phyloP scores from a whole-genome alignment of 129 eudicot species.

The Centaurea solstitialis region DNA sequence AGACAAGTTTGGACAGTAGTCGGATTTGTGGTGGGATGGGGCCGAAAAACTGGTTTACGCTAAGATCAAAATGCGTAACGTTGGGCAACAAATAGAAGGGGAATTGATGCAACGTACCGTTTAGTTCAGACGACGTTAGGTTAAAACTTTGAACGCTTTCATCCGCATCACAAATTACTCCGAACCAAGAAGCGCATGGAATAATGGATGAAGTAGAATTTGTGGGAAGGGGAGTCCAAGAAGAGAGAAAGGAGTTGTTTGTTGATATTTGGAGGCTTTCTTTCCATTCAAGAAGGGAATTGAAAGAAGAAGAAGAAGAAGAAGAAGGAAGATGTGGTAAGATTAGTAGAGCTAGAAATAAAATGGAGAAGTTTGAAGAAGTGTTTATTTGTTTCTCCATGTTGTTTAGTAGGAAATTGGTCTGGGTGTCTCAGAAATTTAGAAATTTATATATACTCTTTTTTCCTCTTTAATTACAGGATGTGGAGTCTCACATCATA shows the following conservation, averaged over 20 bases:
- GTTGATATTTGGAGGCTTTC: slow-evolving; percentile 15
- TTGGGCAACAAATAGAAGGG: slow-evolving; percentile 3
- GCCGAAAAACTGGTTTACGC: not conserved
- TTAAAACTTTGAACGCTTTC: slow-evolving; percentile 26
- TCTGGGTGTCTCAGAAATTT: not conserved
- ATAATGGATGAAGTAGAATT: slow-evolving; percentile 8
- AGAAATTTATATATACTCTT: no score
- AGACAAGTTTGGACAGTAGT: slow-evolving; percentile 18
- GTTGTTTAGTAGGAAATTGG: not conserved
- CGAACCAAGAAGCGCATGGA: slow-evolving; percentile 32
- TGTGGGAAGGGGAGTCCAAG: slow-evolving; percentile 12
- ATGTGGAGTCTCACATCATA: no score
- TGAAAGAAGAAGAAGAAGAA: slow-evolving; percentile 6
- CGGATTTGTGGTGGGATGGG: slow-evolving; percentile 32
- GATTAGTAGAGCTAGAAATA: slow-evolving; percentile 9
- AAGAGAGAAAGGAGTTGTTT: not conserved
- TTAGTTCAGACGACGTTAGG: slow-evolving; percentile 21
- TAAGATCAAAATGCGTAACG: slow-evolving; percentile 12
- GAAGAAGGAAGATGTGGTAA: not conserved
- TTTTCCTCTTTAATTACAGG: no score
- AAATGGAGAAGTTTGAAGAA: not conserved
- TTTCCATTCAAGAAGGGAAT: slow-evolving; percentile 29
- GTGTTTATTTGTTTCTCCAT: slow-evolving; percentile 1
- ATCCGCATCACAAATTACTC: slow-evolving; percentile 23
- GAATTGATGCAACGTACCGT: slow-evolving; percentile 28